Base-by-base conservation (phyloP, 23 red algal genomes). In the Cyanidioschyzon merolae region DNA sequence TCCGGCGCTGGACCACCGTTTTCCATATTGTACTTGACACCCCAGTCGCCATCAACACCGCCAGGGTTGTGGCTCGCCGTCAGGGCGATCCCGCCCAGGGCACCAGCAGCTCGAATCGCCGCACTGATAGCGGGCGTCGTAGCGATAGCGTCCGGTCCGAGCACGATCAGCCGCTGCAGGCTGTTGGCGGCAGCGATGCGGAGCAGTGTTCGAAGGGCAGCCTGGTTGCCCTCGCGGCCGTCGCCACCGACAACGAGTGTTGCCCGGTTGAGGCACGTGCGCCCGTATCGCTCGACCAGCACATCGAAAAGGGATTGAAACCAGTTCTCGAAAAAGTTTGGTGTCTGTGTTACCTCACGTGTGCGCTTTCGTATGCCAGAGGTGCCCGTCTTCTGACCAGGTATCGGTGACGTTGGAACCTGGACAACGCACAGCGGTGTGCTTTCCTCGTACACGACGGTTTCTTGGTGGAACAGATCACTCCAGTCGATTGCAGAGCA, bases 51-150 rank as follows among this genome's bases (percentile, higher is more conserved):
- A 17, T 85, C 77, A 25, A 50, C 59, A 1, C 93, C 93, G 2
- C 82, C 93, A 35, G 87, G 88, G 75, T 97, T 97, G 85, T 97
- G 93, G 37, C 84, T 88, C 21, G 93, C 93, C 1, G 93, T 97
- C 16, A 97, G 68, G 30, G 90, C 85, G 37, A 97, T 89, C 35
- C 93, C 93, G 37, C 93, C 93, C n/a, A 82, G 18, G 15, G 79
- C 74, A 26, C 80, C 67, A 1, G 76, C 59, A 34, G 29, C 27
- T 30, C 80, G 88, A 74, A 97, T 91, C 32, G 86, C 27, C 24
- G 87, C 93, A 18, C 76, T 83, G 29, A 96, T 76, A 29, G 87
- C 93, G 29, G 93, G 93, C 12, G 93, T 97, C 31, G 76, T 82
- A 1, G 90, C 41, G 18, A 97, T 51, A 0, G 77, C 88, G 71